These are phyloP conservation scores for Myxozyma lipomycoides DNA, from an alignment of 805 yeast genomes.

Conservation along the genomic window DNA sequence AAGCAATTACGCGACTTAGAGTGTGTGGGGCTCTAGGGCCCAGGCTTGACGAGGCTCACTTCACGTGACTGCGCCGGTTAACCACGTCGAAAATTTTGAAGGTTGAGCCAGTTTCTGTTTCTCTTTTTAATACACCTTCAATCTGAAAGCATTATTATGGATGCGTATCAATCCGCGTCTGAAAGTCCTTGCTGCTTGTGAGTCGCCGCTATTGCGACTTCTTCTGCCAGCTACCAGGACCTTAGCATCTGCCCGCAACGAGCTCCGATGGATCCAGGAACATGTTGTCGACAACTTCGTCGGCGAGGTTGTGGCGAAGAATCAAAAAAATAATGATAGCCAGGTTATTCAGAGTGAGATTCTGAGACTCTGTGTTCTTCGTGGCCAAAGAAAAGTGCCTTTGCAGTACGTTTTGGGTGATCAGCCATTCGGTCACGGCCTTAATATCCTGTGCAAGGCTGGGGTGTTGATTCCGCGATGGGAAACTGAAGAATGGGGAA, in stretches of 20 bases:
- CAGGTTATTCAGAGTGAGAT: constrained; percentile 34
- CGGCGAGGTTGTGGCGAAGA: background rate
- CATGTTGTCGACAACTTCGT: constrained; percentile 41
- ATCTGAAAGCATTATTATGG: too few species aligned
- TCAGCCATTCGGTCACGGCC: constrained; percentile 72
- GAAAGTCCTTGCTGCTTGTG: constrained; percentile 17
- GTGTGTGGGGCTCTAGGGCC: too few species aligned
- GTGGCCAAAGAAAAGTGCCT: constrained; percentile 61
- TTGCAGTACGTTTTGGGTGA: constrained; percentile 78
- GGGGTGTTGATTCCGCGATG: constrained; percentile 85
- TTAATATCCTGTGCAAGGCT: constrained; percentile 55
- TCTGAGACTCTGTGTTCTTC: constrained; percentile 48
- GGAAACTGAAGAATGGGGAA: constrained; percentile 93
- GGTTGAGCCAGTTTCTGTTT: too few species aligned
- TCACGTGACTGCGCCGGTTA: too few species aligned
- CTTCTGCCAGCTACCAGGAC: constrained; percentile 29
- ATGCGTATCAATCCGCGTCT: constrained; percentile 29
- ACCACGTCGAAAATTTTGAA: too few species aligned
- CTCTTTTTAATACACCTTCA: too few species aligned
- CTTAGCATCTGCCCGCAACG: constrained; percentile 47
- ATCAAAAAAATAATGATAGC: background rate
- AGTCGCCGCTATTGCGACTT: constrained; percentile 26
- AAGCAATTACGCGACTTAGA: too few species aligned
- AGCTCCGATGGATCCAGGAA: constrained; percentile 58
- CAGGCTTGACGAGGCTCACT: too few species aligned